Conservation (phyloP, 2,329 filamentous ascomycete genomes). For the Coniochaeta sp. region DNA sequence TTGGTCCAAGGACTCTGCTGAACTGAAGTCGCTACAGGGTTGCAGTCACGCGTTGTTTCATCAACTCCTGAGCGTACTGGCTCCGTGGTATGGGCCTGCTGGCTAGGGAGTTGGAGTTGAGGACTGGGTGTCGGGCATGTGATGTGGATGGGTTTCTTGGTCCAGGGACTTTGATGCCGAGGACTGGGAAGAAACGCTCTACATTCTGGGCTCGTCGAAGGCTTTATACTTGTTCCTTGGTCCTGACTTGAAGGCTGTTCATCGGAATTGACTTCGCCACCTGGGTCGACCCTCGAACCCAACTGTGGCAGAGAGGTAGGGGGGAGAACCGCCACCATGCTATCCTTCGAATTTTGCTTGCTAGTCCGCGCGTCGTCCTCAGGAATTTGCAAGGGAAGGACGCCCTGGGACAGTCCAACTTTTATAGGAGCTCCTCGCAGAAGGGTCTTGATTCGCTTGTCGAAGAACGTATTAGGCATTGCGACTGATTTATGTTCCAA, state of each 20-base stretch:
- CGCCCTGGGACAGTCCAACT: neutral
- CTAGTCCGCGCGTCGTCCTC: neutral
- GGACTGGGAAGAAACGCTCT: neutral
- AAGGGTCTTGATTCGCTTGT: neutral
- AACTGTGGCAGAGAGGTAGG: neutral
- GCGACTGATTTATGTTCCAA: neutral
- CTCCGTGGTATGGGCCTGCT: neutral
- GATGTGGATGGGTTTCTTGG: neutral
- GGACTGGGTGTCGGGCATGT: neutral
- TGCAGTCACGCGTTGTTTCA: neutral
- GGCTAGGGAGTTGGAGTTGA: neutral
- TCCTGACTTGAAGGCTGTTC: neutral
- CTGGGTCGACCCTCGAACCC: neutral
- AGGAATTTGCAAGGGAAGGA: neutral
- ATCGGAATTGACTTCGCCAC: neutral
- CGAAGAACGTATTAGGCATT: neutral
- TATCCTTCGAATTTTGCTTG: neutral
- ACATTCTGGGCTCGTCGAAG: neutral
- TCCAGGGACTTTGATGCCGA: neutral
- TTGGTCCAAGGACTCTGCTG: constrained; percentile 22
- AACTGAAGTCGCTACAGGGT: constrained; percentile 6
- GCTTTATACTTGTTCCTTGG: neutral
- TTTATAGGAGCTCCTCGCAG: neutral
- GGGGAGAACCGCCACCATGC: no score
- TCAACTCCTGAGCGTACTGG: neutral